These are phyloP conservation scores for Ascochyta koolunga DNA, from an alignment of 2,329 filamentous ascomycete species.

Conservation along the genomic window DNA sequence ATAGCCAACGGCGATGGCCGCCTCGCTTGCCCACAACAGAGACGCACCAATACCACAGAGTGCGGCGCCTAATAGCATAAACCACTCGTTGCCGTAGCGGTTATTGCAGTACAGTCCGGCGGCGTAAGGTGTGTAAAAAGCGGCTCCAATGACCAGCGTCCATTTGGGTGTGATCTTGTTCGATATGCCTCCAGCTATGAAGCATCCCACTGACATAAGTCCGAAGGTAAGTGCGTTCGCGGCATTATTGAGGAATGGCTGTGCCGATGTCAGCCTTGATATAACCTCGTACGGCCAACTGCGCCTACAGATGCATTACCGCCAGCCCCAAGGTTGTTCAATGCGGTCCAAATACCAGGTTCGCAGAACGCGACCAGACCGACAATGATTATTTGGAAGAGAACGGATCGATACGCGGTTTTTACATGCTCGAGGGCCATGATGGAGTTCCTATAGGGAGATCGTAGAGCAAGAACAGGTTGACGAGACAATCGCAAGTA, in stretches of 20 bases:
- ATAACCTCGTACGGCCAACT: neutral
- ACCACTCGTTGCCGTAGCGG: conserved; percentile 6
- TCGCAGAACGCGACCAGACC: conserved; percentile 4
- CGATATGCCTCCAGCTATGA: conserved; percentile 2
- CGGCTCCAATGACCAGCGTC: conserved; percentile 1
- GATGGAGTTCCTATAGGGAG: neutral
- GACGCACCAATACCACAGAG: conserved; percentile 4
- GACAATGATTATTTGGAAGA: conserved; percentile 4
- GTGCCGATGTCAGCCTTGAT: neutral
- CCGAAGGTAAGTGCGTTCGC: conserved; percentile 3
- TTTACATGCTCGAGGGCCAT: neutral
- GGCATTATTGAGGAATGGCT: conserved; percentile 3
- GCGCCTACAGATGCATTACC: conserved; percentile 1
- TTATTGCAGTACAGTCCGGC: conserved; percentile 6
- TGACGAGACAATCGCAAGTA: too few relatives aligned
- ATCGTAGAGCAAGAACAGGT: neutral
- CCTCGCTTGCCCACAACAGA: conserved; percentile 3
- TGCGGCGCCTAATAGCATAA: conserved; percentile 2
- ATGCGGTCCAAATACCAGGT: conserved; percentile 3
- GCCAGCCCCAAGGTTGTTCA: conserved; percentile 6
- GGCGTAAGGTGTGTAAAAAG: conserved; percentile 6
- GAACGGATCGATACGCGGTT: neutral
- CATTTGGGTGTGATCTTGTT: conserved; percentile 5
- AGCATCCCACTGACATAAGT: conserved; percentile 7
- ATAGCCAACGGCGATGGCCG: conserved; percentile 2